phyloP scores from a whole-genome alignment of 208 protist species.

The Leishmania tropica region DNA sequence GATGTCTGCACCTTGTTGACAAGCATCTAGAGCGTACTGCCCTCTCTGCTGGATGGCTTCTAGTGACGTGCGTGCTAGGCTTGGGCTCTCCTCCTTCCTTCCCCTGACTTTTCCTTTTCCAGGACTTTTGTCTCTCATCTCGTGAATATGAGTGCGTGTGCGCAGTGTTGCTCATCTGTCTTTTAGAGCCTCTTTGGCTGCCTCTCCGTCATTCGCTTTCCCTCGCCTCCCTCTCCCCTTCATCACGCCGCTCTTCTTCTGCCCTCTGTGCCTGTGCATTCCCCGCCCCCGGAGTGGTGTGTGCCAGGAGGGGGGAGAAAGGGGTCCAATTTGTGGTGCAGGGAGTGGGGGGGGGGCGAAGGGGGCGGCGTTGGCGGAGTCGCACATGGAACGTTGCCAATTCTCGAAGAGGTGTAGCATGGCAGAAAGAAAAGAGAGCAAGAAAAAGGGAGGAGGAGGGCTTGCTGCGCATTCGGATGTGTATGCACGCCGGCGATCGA shows the following conservation, averaged over 20 bases:
- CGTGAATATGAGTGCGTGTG: not conserved
- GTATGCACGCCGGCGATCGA: not conserved
- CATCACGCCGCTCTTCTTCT: not conserved
- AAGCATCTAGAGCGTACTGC: not conserved
- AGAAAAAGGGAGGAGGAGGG: not conserved
- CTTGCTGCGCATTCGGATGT: not conserved
- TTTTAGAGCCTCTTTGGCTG: constrained; percentile 39
- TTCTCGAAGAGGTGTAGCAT: constrained; percentile 35
- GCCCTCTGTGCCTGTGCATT: not conserved
- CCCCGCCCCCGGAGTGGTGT: not conserved
- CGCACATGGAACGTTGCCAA: constrained; percentile 1
- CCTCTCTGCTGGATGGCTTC: constrained; percentile 11
- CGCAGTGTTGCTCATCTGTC: constrained; percentile 11
- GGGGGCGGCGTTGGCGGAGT: not conserved
- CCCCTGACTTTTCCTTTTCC: not conserved
- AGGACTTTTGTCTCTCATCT: not conserved
- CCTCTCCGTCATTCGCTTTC: not conserved
- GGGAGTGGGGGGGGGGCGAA: not conserved
- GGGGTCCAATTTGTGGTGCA: not conserved
- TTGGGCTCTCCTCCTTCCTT: not conserved
- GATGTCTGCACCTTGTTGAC: not conserved
- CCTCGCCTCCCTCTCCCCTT: not conserved
- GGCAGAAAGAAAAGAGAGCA: constrained; percentile 17
- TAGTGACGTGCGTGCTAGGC: not conserved
- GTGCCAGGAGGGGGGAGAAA: not conserved